A percentile compares a stretch with the other conserved stretches of the same genome.
phyloP scores from a whole-genome alignment of 495 filamentous ascomycete genomes.

The Neurospora tetraspora region DNA sequence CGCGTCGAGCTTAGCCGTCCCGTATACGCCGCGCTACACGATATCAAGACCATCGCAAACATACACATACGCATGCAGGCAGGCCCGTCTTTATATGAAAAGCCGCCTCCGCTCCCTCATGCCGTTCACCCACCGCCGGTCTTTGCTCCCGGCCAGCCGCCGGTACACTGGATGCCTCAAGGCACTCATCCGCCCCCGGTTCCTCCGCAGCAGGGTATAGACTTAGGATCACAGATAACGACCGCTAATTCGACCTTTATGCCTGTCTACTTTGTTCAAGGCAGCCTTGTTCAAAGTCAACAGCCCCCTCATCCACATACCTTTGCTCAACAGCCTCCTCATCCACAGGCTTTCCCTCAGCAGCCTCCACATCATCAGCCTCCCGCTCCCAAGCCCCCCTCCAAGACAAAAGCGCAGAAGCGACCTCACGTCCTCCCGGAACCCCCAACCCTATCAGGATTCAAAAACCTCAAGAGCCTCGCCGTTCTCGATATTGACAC shows the following conservation, averaged over 20 bases:
- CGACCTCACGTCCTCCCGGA: slow-evolving; percentile 12
- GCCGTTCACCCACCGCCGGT: background rate
- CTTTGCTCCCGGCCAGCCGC: background rate
- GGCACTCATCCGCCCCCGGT: background rate
- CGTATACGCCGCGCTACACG: slow-evolving; percentile 47
- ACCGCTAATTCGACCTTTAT: background rate
- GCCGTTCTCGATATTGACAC: slow-evolving; percentile 47
- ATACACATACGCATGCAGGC: slow-evolving; percentile 49
- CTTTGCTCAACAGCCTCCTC: slow-evolving; percentile 5
- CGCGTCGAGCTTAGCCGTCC: slow-evolving; percentile 49
- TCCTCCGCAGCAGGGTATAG: background rate
- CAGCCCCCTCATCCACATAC: slow-evolving; percentile 4
- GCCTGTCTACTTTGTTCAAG: background rate
- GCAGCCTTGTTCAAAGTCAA: no score
- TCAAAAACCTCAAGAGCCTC: slow-evolving; percentile 43
- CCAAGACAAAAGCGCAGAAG: slow-evolving; percentile 16
- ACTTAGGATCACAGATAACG: background rate
- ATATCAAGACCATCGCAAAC: slow-evolving; percentile 40
- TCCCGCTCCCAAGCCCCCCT: slow-evolving; percentile 12
- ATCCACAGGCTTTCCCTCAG: slow-evolving; percentile 1
- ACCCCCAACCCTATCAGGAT: slow-evolving; percentile 45
- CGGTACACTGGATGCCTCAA: background rate
- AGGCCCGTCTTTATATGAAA: slow-evolving; percentile 37
- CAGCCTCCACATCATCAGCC: no score
- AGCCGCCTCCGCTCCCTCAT: slow-evolving; percentile 31